Base-by-base conservation (phyloP, 1,139 yeast genomes). In the Pichia sp. region DNA sequence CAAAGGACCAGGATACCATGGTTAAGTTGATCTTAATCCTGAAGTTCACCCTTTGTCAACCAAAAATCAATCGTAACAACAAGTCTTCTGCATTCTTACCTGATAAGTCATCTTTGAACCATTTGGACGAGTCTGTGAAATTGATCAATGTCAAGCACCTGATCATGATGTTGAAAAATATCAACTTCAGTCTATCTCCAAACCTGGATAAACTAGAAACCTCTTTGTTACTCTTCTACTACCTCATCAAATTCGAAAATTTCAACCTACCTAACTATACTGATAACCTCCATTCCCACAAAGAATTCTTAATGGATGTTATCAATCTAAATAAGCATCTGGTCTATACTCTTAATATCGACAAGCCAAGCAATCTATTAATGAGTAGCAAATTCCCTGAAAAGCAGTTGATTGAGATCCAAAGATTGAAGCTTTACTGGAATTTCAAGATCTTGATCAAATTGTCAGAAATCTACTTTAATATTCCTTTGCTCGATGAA, bases 371-470 rank as follows among this genome's bases (percentile, higher is more conserved):
- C 36, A 16, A 46, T 19, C 49, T 64, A 5, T n/a, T 48, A 3
- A 47, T 61, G 26, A 31, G 45, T 8, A 41, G 54, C 15, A 51
- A 53, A n/a, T 49, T 54, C 16, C 44, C 57, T 3, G 53, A 57
- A n/a, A 56, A 54, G 26, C 65, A 66, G 47, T 61, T 68, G 38
- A 62, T 66, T 51, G 64, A 67, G 52, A 69, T 81, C 54, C 79
- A 79, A 57, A 70, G 87, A 62, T 79, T 82, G 19, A 82, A 81
- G 63, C 71, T 81, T 23, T 83, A 79, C 61, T 82, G 88, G 88
- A 80, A 78, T 26, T 81, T 78, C 63, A 78, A 78, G 57, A 79
- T 81, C 3, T 69, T 82, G 40, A 70, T 78, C 43, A 77, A 79
- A 62, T 74, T 82, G 55, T 76, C 80, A 59, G 77, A 80, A 56